Base-by-base conservation (phyloP, 352 stramenopile species). In the Phytophthora podocarpi region DNA sequence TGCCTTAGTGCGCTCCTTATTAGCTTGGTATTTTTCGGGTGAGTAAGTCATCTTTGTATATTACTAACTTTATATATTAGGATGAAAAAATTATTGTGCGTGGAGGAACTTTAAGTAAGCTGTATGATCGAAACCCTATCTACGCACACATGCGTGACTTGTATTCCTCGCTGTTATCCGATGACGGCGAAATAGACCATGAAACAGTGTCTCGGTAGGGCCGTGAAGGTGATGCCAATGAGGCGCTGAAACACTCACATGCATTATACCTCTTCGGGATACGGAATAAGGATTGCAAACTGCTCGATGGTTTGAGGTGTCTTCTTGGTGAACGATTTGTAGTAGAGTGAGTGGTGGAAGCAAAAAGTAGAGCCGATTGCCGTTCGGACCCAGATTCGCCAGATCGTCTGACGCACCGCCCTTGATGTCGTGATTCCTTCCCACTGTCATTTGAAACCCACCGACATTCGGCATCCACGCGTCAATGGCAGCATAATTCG, bases 261-360 rank as follows among this genome's bases (percentile, higher is more conserved):
- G 0, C 28, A 47, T 58, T 66, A 61, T 11, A 70, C 26, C 30
- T 65, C 10, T 56, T 62, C 62, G 28, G 66, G 66, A 64, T 74
- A 71, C 34, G 60, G 66, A 37, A 75, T 31, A 49, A 67, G 61
- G 7, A 70, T 59, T 58, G 42, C 65, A 63, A 62, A 67, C 59
- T 74, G 59, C 30, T 74, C 12, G 46, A 74, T 70, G 28, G 30
- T 32, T 58, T 67, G 24, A 47, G 61, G 60, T 51, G 43, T 59
- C 57, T 67, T 74, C 59, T 70, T 70, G 34, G 59, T 70, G 40
- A 74, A 70, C 12, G 52, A 62, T 10, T 74, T 28, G 59, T 59
- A 76, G 57, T 70, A 66, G 42, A 62, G 64, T 53, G 67, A n/a
- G n/a, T n/a, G n/a, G 67, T 59, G 67, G 67, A 61, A 72, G 62